Conservation (phyloP, 768 basidiomycete species). For the Termitomyces sp. region DNA sequence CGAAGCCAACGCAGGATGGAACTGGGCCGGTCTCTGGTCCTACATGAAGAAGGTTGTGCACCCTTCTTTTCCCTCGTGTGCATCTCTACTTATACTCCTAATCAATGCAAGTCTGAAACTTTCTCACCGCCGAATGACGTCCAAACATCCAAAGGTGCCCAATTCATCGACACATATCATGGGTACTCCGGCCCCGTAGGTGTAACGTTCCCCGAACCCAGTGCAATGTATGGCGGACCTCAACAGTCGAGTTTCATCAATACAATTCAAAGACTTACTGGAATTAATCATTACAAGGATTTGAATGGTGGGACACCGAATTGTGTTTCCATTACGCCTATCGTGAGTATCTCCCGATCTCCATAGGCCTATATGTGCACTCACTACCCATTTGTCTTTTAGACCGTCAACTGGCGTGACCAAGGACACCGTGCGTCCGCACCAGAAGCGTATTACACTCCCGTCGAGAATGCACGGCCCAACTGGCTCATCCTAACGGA, state of each 20-base stretch:
- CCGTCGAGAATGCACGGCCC: slow-evolving; percentile 38
- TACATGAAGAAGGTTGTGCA: slow-evolving; percentile 43
- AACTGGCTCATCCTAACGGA: slow-evolving; percentile 45
- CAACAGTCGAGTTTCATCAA: slow-evolving; percentile 44
- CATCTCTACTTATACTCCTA: background rate
- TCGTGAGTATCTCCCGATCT: slow-evolving; percentile 21
- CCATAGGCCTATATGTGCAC: slow-evolving; percentile 5
- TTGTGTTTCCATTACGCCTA: slow-evolving; percentile 49
- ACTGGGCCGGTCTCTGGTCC: slow-evolving; percentile 36
- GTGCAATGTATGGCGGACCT: slow-evolving; percentile 49
- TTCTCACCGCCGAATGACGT: slow-evolving; percentile 41
- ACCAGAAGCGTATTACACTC: slow-evolving; percentile 47
- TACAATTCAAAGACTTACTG: slow-evolving; percentile 40
- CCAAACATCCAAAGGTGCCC: slow-evolving; percentile 40
- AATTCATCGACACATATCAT: slow-evolving; percentile 41
- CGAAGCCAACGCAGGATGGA: slow-evolving; percentile 40
- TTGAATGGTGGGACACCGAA: slow-evolving; percentile 51
- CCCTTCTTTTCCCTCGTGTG: background rate
- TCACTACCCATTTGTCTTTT: background rate
- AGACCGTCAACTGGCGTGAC: slow-evolving; percentile 43
- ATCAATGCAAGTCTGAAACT: slow-evolving; percentile 30
- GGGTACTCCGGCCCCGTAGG: slow-evolving; percentile 49
- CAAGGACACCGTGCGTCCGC: slow-evolving; percentile 49
- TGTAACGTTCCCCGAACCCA: slow-evolving; percentile 38
- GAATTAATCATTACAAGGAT: slow-evolving; percentile 41